Evolutionary conservation across 495 filamentous ascomycete genomes (phyloP).

Genomic region (Penicillium malachiteum): DNA sequence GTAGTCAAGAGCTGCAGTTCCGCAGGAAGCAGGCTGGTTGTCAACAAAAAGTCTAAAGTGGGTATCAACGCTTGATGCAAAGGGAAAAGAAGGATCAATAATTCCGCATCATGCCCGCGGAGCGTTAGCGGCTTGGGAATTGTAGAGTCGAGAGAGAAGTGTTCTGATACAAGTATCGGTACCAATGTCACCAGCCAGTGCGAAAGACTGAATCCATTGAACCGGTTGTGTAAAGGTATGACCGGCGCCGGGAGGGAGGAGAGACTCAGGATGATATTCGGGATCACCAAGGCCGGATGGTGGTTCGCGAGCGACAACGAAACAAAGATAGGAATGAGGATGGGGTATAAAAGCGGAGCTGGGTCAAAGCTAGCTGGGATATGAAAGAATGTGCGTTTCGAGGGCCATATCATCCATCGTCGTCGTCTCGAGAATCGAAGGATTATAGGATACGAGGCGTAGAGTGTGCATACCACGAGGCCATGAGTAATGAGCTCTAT

Average conservation of each 20-base stretch:
- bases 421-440: slow-evolving; percentile 22
- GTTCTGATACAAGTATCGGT: slow-evolving; percentile 55
- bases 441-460: slow-evolving; percentile 49
- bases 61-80: slow-evolving; percentile 79
- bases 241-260: slow-evolving; percentile 71
- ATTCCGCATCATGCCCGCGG: slow-evolving; percentile 55
- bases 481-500: slow-evolving; percentile 51
- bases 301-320: slow-evolving; percentile 70
- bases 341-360: slow-evolving; percentile 85
- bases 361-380: slow-evolving; percentile 82
- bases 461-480: slow-evolving; percentile 41
- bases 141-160: slow-evolving; percentile 32
- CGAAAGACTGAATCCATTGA: slow-evolving; percentile 54
- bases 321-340: slow-evolving; percentile 71
- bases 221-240: slow-evolving; percentile 59
- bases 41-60: slow-evolving; percentile 74
- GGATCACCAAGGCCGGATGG: slow-evolving; percentile 56
- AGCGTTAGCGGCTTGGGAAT: slow-evolving; percentile 35
- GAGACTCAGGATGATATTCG: slow-evolving; percentile 79
- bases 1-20: slow-evolving; percentile 85
- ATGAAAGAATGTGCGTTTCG: slow-evolving; percentile 38
- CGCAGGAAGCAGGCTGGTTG: slow-evolving; percentile 79
- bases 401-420: slow-evolving; percentile 28
- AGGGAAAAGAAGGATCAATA: slow-evolving; percentile 71
- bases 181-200: slow-evolving; percentile 74